Evolutionary conservation across 2,329 filamentous ascomycete genomes (phyloP), one percentile per base, ranked within the genome.

Genomic region (Ophidiomyces ophidiicola): DNA sequence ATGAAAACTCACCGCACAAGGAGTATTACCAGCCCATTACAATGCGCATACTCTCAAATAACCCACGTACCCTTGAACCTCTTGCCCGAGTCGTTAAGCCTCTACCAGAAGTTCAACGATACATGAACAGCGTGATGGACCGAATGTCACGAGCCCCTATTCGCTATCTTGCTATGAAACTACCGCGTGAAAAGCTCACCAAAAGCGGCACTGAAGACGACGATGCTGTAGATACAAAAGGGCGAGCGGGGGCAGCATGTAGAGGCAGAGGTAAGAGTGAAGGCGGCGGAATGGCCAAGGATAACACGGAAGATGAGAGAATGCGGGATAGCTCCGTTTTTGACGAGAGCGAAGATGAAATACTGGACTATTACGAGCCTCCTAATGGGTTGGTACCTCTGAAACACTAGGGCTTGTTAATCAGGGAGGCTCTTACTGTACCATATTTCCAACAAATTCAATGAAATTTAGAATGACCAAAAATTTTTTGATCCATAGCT

Each of bases 61-160:
- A 70, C 37, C 62, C 69, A 12, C 64, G 67, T 25, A 61, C 71
- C 10, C 61, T 76, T 10, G 69, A 73, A 40, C 68, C 71, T 3
- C 59, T 79, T 6, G 63, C 64, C 20, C 67, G 70, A 14, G 71
- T 73, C 39, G 69, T 78, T 14, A 72, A 70, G 42, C 64, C 70
- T 2, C 54, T 64, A 3, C 63, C 68, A 1, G 69, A 71, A 46
- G 70, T 72, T 3, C 61, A 66, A 44, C 64, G 63, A 45, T 65
- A 71, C 47, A 74, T 75, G 71, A 66, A 71, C 41, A 64, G 67
- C 15, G 57, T 71, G 10, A 77, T 79, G 62, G 66, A 70, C 46
- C 67, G 66, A 3, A 71, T 71, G 36, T 65, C 68, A 44, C 61
- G 71, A 11, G 72, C 71, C 0, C 70, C 72, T 3, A 66, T 69